Evolutionary conservation across 352 stramenopile genomes (phyloP), one percentile per base, ranked within the genome.

Genomic region (Globisporangium paroecandrum): DNA sequence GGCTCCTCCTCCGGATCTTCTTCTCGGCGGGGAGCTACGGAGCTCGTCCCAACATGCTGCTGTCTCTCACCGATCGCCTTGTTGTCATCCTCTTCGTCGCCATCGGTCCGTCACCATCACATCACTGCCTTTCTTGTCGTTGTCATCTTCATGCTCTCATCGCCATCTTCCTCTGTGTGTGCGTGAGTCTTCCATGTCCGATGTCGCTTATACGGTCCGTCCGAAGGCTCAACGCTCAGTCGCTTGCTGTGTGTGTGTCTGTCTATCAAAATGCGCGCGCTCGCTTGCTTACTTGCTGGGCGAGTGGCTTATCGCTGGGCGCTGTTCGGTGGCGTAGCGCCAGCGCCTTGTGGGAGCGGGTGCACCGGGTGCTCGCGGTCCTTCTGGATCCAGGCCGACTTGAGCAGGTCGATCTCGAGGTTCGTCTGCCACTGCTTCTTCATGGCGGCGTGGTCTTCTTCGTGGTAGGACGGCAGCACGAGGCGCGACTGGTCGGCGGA

Each of bases 361-460:
- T 60, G 51, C 51, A 68, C 62, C 20, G 29, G 32, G 57, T 62
- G 69, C 41, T 86, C 78, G 54, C 78, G 78, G 72, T 86, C 78
- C 69, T 86, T 86, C 56, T 80, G 78, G 66, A 86, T 86, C 78
- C 76, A 83, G 1, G 78, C 78, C 15, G 76, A 83, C 76, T 86
- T 86, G 69, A 86, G 76, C 43, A 86, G 64, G 64, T 86, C 78
- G 68, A 86, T 86, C 73, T 86, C 78, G 58, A 86, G 78, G 76
- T 86, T 86, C 27, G 74, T 86, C 76, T 86, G 78, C 54, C 78
- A 79, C 74, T 83, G 74, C 72, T 86, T 83, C 70, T 83, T 83
- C 76, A 83, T 83, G 43, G 76, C 76, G 41, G 71, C 76, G 62
- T 83, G 76, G 65, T 81, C 74, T 62, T 78, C 76, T 32, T 62